Evolutionary conservation across 2,329 filamentous ascomycete genomes (phyloP).

Genomic region (Monilinia fructicola): DNA sequence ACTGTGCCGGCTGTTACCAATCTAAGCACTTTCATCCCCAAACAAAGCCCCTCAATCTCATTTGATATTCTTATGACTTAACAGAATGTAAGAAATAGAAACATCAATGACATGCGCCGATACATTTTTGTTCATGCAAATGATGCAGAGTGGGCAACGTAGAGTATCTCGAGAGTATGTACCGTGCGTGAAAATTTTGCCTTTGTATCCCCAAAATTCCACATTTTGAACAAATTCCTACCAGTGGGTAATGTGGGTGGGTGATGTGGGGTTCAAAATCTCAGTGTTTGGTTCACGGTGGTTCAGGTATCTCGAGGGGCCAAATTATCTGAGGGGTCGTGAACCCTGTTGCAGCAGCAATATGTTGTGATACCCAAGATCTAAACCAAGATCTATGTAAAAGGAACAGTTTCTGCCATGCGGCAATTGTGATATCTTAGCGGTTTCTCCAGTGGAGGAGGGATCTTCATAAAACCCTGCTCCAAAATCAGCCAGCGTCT

Average conservation of each 20-base stretch:
- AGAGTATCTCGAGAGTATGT: not conserved
- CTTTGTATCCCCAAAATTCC: not conserved
- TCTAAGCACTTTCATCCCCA: not conserved
- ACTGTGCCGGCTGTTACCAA: constrained; percentile 7
- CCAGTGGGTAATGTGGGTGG: not conserved
- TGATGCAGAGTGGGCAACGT: not conserved
- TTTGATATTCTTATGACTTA: too few species aligned
- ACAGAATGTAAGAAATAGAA: not conserved
- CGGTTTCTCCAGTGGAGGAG: not conserved
- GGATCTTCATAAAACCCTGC: not conserved
- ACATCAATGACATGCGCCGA: not conserved
- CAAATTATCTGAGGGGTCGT: not conserved
- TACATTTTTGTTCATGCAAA: not conserved
- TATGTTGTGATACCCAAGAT: constrained; percentile 15
- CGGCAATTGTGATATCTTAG: not conserved
- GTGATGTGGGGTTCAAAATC: constrained; percentile 6
- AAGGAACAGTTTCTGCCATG: constrained; percentile 3
- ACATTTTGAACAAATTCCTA: not conserved
- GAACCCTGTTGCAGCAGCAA: constrained; percentile 11
- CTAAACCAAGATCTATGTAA: constrained; percentile 13
- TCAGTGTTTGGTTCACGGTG: not conserved
- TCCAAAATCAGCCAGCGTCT: constrained; percentile 9
- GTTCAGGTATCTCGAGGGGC: not conserved
- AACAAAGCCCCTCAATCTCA: not conserved
- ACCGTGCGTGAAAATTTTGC: not conserved